Percentiles rank a stretch among this genome's conserved stretches.
Conservation (phyloP, 1,284 basidiomycete species). For the Fomitopsis palustris region DNA sequence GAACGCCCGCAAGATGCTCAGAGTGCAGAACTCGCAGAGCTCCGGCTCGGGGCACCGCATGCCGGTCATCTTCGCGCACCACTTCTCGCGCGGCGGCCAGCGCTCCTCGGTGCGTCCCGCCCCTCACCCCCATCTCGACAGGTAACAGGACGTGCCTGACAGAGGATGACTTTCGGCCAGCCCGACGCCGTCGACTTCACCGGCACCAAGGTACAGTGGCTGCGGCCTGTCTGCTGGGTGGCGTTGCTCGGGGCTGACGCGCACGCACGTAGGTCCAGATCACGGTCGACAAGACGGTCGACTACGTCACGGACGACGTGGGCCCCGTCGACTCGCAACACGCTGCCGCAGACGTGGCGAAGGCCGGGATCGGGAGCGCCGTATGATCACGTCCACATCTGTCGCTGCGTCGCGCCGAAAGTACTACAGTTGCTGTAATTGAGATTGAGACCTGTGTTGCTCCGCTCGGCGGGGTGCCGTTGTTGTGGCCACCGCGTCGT, state of each 20-base stretch:
- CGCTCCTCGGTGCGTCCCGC: conserved; percentile 11
- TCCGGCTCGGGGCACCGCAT: conserved; percentile 16
- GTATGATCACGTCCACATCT: not conserved
- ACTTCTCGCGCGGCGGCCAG: conserved; percentile 7
- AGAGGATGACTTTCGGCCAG: conserved; percentile 1
- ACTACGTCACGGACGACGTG: conserved; percentile 20
- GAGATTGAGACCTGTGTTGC: not conserved
- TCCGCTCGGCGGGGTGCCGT: not conserved
- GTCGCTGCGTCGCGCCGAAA: not conserved
- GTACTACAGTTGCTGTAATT: not conserved
- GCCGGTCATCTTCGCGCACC: conserved; percentile 16
- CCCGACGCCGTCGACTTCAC: conserved; percentile 14
- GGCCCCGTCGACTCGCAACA: conserved; percentile 2
- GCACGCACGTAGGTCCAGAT: conserved; percentile 23
- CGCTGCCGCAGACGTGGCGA: not conserved
- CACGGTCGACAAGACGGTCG: conserved; percentile 26
- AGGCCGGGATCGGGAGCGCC: not conserved
- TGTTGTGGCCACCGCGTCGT: not conserved
- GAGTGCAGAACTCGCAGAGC: conserved; percentile 13
- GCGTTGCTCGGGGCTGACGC: no score
- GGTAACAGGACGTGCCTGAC: conserved; percentile 10
- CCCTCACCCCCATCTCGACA: not conserved
- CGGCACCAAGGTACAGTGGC: conserved; percentile 14
- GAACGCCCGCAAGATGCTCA: conserved; percentile 21
- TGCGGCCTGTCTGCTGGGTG: no score